These are phyloP conservation scores for Nakazawaea wyomingensis DNA, from an alignment of 805 yeast genomes.

Conservation along the genomic window DNA sequence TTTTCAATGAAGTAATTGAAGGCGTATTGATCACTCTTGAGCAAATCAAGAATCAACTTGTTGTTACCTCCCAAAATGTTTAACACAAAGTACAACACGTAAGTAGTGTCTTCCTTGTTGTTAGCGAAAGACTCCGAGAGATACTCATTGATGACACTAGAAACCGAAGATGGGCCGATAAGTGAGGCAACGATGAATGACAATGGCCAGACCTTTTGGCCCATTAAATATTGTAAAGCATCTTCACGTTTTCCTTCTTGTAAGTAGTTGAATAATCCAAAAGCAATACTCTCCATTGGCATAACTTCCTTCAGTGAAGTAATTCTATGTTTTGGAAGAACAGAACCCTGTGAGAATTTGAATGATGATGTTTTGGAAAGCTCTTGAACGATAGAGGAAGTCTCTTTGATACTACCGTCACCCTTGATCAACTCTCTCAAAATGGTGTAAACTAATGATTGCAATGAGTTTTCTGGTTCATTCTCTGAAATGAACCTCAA, in stretches of 20 bases:
- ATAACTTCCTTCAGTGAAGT: not conserved
- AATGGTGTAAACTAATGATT: not conserved
- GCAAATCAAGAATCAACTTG: constrained; percentile 44
- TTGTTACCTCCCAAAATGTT: constrained; percentile 62
- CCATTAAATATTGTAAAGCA: constrained; percentile 61
- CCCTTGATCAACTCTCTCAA: constrained; percentile 20
- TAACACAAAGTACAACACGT: constrained; percentile 49
- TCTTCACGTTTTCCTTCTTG: constrained; percentile 60
- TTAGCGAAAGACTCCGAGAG: constrained; percentile 40
- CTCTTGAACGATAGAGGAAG: not conserved
- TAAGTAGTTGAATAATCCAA: constrained; percentile 25
- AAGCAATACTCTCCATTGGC: not conserved
- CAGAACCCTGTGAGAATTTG: not conserved
- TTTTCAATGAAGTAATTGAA: constrained; percentile 2
- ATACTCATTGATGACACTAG: constrained; percentile 52
- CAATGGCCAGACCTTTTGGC: constrained; percentile 68
- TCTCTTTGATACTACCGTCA: constrained; percentile 27
- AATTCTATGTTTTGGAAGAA: not conserved
- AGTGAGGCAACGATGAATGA: constrained; percentile 68
- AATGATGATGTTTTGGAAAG: constrained; percentile 4
- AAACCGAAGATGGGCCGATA: constrained; percentile 57
- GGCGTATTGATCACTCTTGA: constrained; percentile 28
- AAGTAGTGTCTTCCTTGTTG: constrained; percentile 31
- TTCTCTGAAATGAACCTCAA: constrained; percentile 14
- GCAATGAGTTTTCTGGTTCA: not conserved